phyloP scores from a whole-genome alignment of 495 filamentous ascomycete species.

The Arthonia radiata region DNA sequence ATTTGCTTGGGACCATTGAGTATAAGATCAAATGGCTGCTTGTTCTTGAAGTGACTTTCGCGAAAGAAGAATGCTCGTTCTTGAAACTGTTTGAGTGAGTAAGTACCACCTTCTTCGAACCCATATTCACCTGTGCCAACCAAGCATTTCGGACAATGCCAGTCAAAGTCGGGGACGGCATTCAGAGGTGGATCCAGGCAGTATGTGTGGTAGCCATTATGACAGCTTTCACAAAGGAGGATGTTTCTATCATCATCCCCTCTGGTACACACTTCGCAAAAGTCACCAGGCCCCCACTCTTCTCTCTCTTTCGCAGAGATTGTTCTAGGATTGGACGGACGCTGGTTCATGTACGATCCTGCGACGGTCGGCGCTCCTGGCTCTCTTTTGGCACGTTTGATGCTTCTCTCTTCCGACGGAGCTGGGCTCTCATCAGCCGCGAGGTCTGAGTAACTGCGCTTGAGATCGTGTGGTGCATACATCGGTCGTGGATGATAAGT shows the following conservation, averaged over 20 bases:
- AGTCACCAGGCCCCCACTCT: slow-evolving; percentile 47
- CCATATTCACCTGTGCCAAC: slow-evolving; percentile 94
- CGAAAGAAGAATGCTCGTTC: slow-evolving; percentile 90
- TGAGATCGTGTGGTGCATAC: too few species aligned
- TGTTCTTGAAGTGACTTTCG: slow-evolving; percentile 70
- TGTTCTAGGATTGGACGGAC: slow-evolving; percentile 49
- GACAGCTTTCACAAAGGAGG: slow-evolving; percentile 79
- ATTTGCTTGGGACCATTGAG: slow-evolving; percentile 54
- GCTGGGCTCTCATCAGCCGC: too few species aligned
- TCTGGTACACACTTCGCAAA: slow-evolving; percentile 74
- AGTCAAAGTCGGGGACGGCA: slow-evolving; percentile 58
- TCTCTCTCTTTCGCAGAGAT: slow-evolving; percentile 32
- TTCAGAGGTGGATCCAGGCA: slow-evolving; percentile 80
- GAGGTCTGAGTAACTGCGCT: too few species aligned
- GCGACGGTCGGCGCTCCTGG: slow-evolving; percentile 70
- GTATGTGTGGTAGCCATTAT: slow-evolving; percentile 62
- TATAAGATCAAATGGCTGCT: slow-evolving; percentile 73
- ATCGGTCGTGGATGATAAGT: too few species aligned
- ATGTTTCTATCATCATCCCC: slow-evolving; percentile 47
- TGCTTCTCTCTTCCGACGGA: too few species aligned
- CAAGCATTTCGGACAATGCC: slow-evolving; percentile 88
- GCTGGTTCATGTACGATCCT: slow-evolving; percentile 88
- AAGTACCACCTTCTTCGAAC: slow-evolving; percentile 90
- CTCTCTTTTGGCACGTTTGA: too few species aligned
- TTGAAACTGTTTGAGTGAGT: slow-evolving; percentile 90